Conservation (phyloP, 2,329 filamentous ascomycete genomes). For the Colletotrichum lini region DNA sequence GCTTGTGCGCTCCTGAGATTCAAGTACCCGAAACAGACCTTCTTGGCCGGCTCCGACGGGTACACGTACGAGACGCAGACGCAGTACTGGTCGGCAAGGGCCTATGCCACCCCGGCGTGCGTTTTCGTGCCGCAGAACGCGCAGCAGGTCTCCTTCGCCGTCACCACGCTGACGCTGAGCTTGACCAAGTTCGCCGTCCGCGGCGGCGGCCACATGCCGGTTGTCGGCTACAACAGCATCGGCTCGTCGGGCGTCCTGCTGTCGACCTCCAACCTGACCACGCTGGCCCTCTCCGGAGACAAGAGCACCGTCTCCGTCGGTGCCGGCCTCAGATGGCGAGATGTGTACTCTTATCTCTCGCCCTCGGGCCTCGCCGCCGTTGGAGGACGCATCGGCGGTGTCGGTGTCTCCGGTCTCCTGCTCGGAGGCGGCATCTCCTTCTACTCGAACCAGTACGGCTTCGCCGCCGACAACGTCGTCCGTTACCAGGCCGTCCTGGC, state of each 20-base stretch:
- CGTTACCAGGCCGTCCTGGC: constrained; percentile 61
- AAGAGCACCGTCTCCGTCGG: constrained; percentile 49
- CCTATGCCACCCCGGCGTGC: constrained; percentile 44
- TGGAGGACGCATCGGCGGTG: constrained; percentile 48
- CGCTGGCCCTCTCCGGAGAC: constrained; percentile 49
- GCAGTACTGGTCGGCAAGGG: constrained; percentile 33
- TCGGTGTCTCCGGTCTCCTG: constrained; percentile 50
- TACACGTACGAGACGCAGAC: constrained; percentile 33
- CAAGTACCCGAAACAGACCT: constrained; percentile 19
- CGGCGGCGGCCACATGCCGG: constrained; percentile 50
- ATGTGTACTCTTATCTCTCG: constrained; percentile 49
- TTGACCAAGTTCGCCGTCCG: constrained; percentile 45
- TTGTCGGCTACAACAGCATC: constrained; percentile 47
- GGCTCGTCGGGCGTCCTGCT: constrained; percentile 51
- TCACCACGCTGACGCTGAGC: constrained; percentile 45
- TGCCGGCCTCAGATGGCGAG: constrained; percentile 49
- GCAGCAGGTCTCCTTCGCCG: constrained; percentile 44
- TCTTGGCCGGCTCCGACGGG: constrained; percentile 13
- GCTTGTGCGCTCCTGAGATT: constrained; percentile 18
- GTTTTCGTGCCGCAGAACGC: constrained; percentile 47
- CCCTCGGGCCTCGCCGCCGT: constrained; percentile 45
- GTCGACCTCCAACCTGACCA: constrained; percentile 53
- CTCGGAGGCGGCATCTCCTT: constrained; percentile 53
- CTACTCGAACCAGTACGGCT: constrained; percentile 49
- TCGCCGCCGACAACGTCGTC: constrained; percentile 48